phyloP scores from a whole-genome alignment of 176 grass and related monocot genomes.

The Avena atlantica region DNA sequence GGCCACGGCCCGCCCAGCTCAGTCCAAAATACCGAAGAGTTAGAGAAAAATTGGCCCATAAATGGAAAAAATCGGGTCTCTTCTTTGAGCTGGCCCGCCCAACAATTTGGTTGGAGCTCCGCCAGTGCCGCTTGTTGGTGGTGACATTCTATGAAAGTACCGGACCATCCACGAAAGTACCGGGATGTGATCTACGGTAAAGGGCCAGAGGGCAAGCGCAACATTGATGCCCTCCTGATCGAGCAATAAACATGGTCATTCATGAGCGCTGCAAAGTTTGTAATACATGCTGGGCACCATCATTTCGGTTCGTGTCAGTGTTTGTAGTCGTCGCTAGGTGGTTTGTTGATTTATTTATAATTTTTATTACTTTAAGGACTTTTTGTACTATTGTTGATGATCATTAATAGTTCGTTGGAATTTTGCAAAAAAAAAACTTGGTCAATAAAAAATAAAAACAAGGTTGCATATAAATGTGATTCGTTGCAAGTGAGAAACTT shows the following conservation, averaged over 20 bases:
- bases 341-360: too few species aligned
- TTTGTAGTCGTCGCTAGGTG: too few species aligned
- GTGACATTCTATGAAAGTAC: conserved; percentile 60
- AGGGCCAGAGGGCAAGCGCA: conserved; percentile 91
- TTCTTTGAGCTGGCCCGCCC: too few species aligned
- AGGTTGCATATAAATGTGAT: conserved; percentile 10
- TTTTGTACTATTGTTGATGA: too few species aligned
- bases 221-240: conserved; percentile 81
- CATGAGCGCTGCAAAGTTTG: background rate
- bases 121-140: conserved; percentile 84
- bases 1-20: too few species aligned
- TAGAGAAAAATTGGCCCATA: too few species aligned
- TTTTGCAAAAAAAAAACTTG: background rate
- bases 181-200: conserved; percentile 83
- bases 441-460: conserved; percentile 21
- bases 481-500: background rate
- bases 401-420: too few species aligned
- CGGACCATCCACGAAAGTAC: conserved; percentile 19
- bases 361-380: too few species aligned
- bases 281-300: background rate
- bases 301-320: too few species aligned
- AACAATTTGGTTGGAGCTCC: too few species aligned
- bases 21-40: too few species aligned
- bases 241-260: conserved; percentile 41
- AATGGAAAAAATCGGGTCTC: too few species aligned